Evolutionary conservation across 2,329 filamentous ascomycete species (phyloP), one percentile per base, ranked within the genome.

Genomic region (Fusarium miscanthi): DNA sequence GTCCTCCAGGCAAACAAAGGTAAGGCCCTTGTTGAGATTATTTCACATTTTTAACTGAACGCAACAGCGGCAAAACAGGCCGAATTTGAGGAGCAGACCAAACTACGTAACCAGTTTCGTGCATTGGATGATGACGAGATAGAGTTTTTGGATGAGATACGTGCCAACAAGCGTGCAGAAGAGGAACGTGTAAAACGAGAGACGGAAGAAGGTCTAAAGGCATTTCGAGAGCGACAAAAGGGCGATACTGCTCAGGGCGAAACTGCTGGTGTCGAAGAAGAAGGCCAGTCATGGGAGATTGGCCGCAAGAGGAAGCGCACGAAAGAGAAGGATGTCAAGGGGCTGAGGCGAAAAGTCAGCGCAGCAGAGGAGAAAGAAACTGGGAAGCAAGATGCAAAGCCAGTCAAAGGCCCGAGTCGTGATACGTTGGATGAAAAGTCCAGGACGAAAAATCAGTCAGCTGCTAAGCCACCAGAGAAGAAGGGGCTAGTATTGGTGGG

Each of bases 1-100:
- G 87, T 93, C 5, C 81, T 96, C 57, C 91, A 95, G 82, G 93
- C 91, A 46, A 96, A 96, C 81, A 95, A 95, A 89, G 91, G 91
- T 92, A 63, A 59, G 61, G 12, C 30, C 30, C 41, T 30, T 49
- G 16, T 41, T 33, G 13, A 42, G 12, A 33, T 52, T 21, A 53
- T 51, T 16, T 19, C 23, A 17, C 19, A 52, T 19, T 33, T 37
- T 37, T 51, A 38, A 63, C 49, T 19, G 42, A 42, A 35, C 56
- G 41, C 21, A 33, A 58, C 63, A 92, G 93, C 91, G 72, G 92
- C 92, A 64, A 95, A 95, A 81, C 92, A 95, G 82, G 93, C 93
- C 25, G 92, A 91, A 13, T 94, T 94, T 80, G 93, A 94, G 80
- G 93, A 95, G 81, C 86, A 91, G 70, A 88, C 87, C 70, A 87